Evolutionary conservation across 495 filamentous ascomycete genomes (phyloP).

Genomic region (Neurospora africana): DNA sequence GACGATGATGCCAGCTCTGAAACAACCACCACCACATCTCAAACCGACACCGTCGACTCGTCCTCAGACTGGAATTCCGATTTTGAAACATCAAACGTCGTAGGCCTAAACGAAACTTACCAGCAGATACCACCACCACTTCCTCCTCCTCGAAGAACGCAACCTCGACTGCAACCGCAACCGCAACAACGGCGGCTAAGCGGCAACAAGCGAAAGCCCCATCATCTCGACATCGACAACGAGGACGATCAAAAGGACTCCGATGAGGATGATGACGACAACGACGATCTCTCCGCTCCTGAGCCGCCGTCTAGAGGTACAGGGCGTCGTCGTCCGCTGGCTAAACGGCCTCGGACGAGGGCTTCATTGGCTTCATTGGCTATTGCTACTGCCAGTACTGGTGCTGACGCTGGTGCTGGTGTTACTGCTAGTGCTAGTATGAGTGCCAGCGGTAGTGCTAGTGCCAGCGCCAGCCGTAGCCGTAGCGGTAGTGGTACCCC

Average conservation of each 20-base stretch:
- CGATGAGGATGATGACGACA: neutral
- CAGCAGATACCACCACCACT: neutral
- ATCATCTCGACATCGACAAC: slow-evolving; percentile 5
- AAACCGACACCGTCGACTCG: neutral
- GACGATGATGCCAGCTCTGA: neutral
- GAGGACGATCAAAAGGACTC: slow-evolving; percentile 1
- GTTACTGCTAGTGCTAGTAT: neutral
- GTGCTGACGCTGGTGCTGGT: neutral
- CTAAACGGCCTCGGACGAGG: neutral
- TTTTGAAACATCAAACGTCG: slow-evolving; percentile 1
- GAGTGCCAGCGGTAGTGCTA: neutral
- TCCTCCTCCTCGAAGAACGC: neutral
- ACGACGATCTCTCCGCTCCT: neutral
- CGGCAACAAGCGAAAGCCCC: neutral
- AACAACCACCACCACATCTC: neutral
- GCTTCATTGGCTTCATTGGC: neutral
- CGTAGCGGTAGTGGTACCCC: neutral
- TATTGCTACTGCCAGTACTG: neutral
- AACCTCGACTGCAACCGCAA: neutral
- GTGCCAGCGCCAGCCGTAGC: neutral
- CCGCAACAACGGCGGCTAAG: neutral
- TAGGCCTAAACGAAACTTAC: neutral
- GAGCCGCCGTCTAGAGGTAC: neutral
- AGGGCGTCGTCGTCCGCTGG: neutral
- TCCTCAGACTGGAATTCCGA: neutral